Evolutionary conservation across 768 basidiomycete genomes (phyloP), one percentile per base, ranked within the genome.

Genomic region (Lactarius trivialis): DNA sequence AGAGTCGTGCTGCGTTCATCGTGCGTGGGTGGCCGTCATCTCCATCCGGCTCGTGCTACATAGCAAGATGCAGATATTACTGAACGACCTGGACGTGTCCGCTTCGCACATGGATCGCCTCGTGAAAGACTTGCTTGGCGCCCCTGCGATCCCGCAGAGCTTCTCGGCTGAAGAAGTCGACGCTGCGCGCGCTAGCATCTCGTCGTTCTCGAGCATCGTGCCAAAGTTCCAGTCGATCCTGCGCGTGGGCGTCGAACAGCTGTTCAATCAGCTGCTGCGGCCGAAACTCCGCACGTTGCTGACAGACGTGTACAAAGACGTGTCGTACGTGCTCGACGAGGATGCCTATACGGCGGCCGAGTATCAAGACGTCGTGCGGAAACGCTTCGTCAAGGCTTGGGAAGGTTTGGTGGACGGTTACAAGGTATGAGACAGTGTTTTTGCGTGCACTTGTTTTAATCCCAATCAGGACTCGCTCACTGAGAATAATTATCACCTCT

Each of bases 61-160:
- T 39, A 58, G n/a, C 52, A 43, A n/a, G 12, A 24, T 14, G 24
- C 70, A 98, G 96, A 87, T 86, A 37, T 81, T 90, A 50, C 77
- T 98, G 55, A 99, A 99, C 71, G 93, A 99, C 72, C 79, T 99
- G n/a, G 94, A 98, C 71, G 73, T 93, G 19, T 98, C 95, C 2
- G 85, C 86, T 3, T 88, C 85, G 7, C 94, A 99, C 75, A 82
- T 95, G 72, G 92, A 95, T 56, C 84, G 89, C 52, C 77, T 99
- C 24, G 75, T 85, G 6, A 82, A 80, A 58, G 91, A 94, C 65
- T 68, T 93, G 8, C 69, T 76, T 19, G 77, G 75, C 7, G 83
- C 82, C 28, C 71, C 81, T 14, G 72, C 75, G 2, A 80, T 93
- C 19, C 71, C 75, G 3, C 90, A 93, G 66, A 79, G 88, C 66